These are phyloP conservation scores for Monosporascus cannonballus DNA, from an alignment of 2,329 filamentous ascomycete species.

Conservation along the genomic window DNA sequence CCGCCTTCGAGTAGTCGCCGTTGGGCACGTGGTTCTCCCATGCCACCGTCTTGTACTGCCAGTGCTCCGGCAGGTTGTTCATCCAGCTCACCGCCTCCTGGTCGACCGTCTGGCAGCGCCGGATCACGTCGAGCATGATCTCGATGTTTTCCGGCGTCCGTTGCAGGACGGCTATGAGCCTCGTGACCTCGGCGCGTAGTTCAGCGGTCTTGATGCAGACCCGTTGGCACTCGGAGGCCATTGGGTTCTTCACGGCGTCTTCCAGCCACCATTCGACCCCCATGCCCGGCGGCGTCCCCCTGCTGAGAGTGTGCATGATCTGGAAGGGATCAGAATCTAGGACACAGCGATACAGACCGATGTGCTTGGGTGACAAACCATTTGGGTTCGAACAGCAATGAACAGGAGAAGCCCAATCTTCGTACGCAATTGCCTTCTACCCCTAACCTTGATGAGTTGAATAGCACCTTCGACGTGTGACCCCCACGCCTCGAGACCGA, in stretches of 20 bases:
- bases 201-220: conserved; percentile 50
- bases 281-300: conserved; percentile 46
- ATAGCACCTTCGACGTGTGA: conserved; percentile 61
- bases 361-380: conserved; percentile 35
- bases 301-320: conserved; percentile 52
- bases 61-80: conserved; percentile 41
- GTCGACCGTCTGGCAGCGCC: conserved; percentile 46
- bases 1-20: conserved; percentile 45
- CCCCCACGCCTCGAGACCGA: conserved; percentile 53
- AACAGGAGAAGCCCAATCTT: conserved; percentile 50
- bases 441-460: conserved; percentile 51
- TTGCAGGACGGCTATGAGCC: conserved; percentile 38
- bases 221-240: conserved; percentile 41
- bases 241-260: conserved; percentile 43
- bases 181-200: conserved; percentile 48
- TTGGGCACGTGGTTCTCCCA: conserved; percentile 50
- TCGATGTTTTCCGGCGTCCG: conserved; percentile 45
- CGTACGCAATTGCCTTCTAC: conserved; percentile 47
- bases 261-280: conserved; percentile 55
- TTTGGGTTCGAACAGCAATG: conserved; percentile 53
- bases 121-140: conserved; percentile 45
- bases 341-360: neutral
- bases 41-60: conserved; percentile 45
- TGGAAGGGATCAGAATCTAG: conserved; percentile 18
- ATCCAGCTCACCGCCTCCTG: conserved; percentile 47